Evolutionary conservation across 768 basidiomycete genomes (phyloP), one percentile per base, ranked within the genome.

Genomic region (Clitopilus passeckerianus): DNA sequence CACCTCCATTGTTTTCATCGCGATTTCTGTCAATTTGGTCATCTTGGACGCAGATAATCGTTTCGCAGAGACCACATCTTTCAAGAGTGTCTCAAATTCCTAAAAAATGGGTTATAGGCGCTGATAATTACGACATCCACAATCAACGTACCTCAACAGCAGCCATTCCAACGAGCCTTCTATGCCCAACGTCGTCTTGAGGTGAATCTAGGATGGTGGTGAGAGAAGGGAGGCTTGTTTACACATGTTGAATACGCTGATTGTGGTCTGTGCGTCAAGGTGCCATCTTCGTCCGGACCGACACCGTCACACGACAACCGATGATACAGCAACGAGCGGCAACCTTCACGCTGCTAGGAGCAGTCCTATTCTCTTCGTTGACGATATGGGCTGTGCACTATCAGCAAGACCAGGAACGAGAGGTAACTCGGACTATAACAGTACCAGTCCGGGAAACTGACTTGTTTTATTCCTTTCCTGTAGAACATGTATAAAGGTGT

Each of bases 401-500:
- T 66, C 84, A 95, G 58, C 95, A 98, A 68, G 75, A 80, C 15
- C 83, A 85, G 66, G 94, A 98, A 72, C 87, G 87, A 58, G 85
- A 93, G 65, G 95, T 94, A 63, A 53, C 75, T 67, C 43, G 41
- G 20, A n/a, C 58, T 56, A 30, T 16, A 20, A 33, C 33, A 34
- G 27, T 30, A 30, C 7, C 7, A 7, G 27, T 30, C 7, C 7
- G 27, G 27, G 27, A 7, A 30, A 30, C 27, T 30, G 27, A 30
- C 27, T 30, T 30, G 27, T 30, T 27, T 61, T 62, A 61, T 63
- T 18, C 22, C 35, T 59, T 41, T 15, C 22, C 23, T 53, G 27
- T 60, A 98, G 95, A 86, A 76, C 27, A 97, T 97, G 95, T 96
- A 91, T 68, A 79, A 88, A 68, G 95, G 95, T 23, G 95, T 97